Evolutionary conservation across 441 rosid species (phyloP), one percentile per base, ranked within the genome.

Genomic region (Arabidopsis hybrid): DNA sequence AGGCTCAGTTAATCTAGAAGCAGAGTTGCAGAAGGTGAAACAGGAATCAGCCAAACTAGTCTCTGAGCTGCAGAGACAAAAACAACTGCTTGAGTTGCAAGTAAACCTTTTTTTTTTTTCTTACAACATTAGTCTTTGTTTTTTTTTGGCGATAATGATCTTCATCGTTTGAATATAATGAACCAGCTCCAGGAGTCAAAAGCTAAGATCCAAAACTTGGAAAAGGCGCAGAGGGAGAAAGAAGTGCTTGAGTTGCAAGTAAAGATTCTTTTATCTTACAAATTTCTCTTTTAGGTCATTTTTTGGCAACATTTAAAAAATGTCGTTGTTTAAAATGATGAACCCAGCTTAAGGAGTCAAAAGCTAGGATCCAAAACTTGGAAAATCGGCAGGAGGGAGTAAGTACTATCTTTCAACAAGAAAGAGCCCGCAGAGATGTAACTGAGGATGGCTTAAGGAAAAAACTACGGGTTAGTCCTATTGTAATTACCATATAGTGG

Each of bases 191-290:
- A 75, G 18, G 74, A 69, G 43, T 73, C 81, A 21, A 53, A 81
- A 40, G 14, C 26, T 31, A 75, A 74, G 78, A 47, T 46, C 7
- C 77, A 67, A 14, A 71, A 49, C 8, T 35, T 81, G 76, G 77
- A 49, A 49, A 49, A 16, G 8, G 29, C 29, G 17, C 38, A 55
- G 63, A 11, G 6, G 10, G 84, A 82, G 67, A 81, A 67, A 43
- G 62, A 60, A 6, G 38, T 63, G n/a, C 83, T 89, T 45, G 88
- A 84, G 78, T 60, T 35, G 57, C 85, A 86, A 78, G 88, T 84
- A 76, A 17, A 73, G 40, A 49, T 18, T 49, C 34, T 38, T 17
- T 12, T 57, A n/a, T 36, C 13, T 42, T 26, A 6, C 32, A 29
- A 45, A 31, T 4, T 31, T 31, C 32, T 31, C 32, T 31, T 31